A percentile compares a stretch with the other conserved stretches of the same genome.
phyloP scores from a whole-genome alignment of 192 early-diverging fungal genomes.

The Coemansia reversa region DNA sequence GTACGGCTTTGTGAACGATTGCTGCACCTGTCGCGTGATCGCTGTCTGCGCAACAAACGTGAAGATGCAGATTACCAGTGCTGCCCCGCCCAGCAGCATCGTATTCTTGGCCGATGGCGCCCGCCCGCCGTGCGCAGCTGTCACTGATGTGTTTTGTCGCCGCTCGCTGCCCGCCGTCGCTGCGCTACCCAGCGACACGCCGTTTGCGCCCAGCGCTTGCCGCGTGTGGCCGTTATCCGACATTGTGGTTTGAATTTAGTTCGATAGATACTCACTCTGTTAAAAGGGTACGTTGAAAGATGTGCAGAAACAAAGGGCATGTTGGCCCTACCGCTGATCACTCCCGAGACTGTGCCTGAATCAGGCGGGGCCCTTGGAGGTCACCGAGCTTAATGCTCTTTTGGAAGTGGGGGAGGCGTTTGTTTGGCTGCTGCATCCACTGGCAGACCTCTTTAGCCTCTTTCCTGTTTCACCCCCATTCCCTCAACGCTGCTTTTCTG shows the following conservation, averaged over 20 bases:
- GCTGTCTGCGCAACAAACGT: constrained; percentile 43
- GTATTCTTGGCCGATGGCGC: constrained; percentile 39
- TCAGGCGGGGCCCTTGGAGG: background rate
- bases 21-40: constrained; percentile 49
- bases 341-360: background rate
- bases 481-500: background rate
- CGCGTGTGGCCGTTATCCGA: too few relatives aligned
- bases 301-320: background rate
- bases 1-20: constrained; percentile 52
- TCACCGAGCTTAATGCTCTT: background rate
- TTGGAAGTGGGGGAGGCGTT: background rate
- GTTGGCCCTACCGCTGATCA: background rate
- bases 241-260: too few relatives aligned
- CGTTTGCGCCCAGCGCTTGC: background rate
- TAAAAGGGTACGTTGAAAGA: too few relatives aligned
- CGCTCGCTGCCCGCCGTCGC: too few relatives aligned
- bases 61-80: constrained; percentile 44
- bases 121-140: background rate
- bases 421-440: background rate
- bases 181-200: background rate
- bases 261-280: too few relatives aligned
- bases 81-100: constrained; percentile 36
- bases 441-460: too few relatives aligned
- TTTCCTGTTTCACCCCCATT: background rate
- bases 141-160: too few relatives aligned